These are phyloP conservation scores for Fusarium coffeatum DNA, from an alignment of 2,329 filamentous ascomycete genomes.

Conservation along the genomic window DNA sequence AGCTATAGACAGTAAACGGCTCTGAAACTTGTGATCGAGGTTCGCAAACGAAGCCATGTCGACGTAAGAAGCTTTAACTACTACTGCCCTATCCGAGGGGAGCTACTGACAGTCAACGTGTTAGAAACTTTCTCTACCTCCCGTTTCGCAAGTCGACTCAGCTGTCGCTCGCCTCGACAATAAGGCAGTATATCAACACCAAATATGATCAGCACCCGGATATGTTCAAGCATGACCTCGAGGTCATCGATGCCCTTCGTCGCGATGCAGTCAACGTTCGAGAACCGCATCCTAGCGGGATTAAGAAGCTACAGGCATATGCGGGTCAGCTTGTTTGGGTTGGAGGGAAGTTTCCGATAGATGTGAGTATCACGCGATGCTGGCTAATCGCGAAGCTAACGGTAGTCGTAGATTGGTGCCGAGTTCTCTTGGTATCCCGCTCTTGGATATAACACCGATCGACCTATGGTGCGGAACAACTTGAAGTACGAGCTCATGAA, in stretches of 20 bases:
- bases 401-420: constrained; percentile 77
- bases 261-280: constrained; percentile 88
- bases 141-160: constrained; percentile 89
- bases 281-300: constrained; percentile 87
- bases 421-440: constrained; percentile 98
- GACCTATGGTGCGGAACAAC: constrained; percentile 74
- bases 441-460: constrained; percentile 86
- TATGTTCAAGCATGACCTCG: constrained; percentile 90
- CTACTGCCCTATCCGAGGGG: fast-evolving
- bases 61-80: constrained; percentile 37
- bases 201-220: constrained; percentile 99
- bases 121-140: constrained; percentile 75
- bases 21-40: constrained; percentile 13
- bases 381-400: constrained; percentile 13
- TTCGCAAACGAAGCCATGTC: constrained; percentile 41
- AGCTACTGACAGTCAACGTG: constrained; percentile 34
- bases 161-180: constrained; percentile 81
- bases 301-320: constrained; percentile 90
- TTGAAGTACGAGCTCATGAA: constrained; percentile 89
- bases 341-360: constrained; percentile 93
- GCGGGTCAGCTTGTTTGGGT: constrained; percentile 94
- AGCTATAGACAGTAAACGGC: constrained; percentile 6
- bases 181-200: constrained; percentile 94
- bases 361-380: constrained; percentile 63
- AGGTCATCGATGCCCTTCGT: constrained; percentile 85